A percentile compares a stretch with the other conserved stretches of the same genome.
Evolutionary conservation across 495 filamentous ascomycete genomes (phyloP).

Genomic region (Aspergillus hancockii): DNA sequence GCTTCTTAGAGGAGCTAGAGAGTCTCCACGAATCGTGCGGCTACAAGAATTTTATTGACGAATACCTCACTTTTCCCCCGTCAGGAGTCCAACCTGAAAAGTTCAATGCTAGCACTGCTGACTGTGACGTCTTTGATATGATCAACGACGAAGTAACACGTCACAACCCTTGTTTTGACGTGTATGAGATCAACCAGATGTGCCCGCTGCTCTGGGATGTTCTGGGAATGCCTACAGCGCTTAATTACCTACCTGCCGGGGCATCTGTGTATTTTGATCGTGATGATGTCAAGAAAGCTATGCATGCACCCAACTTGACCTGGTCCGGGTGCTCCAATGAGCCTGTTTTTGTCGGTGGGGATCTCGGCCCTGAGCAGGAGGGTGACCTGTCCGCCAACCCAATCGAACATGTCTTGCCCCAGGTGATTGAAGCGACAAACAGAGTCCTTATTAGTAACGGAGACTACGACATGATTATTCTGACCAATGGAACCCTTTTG

Average conservation of each 20-base stretch:
- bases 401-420: slow-evolving; percentile 53
- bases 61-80: slow-evolving; percentile 58
- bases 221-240: slow-evolving; percentile 45
- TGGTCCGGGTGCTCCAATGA: slow-evolving; percentile 46
- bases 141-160: slow-evolving; percentile 46
- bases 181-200: slow-evolving; percentile 55
- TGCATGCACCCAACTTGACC: slow-evolving; percentile 53
- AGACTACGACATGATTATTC: slow-evolving; percentile 60
- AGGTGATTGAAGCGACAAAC: slow-evolving; percentile 63
- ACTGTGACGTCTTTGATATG: slow-evolving; percentile 55
- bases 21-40: slow-evolving; percentile 54
- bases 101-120: slow-evolving; percentile 32
- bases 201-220: slow-evolving; percentile 49
- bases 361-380: slow-evolving; percentile 34
- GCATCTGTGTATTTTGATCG: slow-evolving; percentile 59
- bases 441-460: slow-evolving; percentile 61
- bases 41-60: slow-evolving; percentile 55
- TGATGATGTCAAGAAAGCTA: slow-evolving; percentile 56
- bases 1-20: slow-evolving; percentile 51
- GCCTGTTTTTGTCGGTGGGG: slow-evolving; percentile 47
- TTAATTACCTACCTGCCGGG: slow-evolving; percentile 41
- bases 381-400: slow-evolving; percentile 45
- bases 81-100: slow-evolving; percentile 41
- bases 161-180: slow-evolving; percentile 63
- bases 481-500: slow-evolving; percentile 62